These are phyloP conservation scores for Neoboletus magnificus DNA, from an alignment of 768 basidiomycete species.

Conservation along the genomic window DNA sequence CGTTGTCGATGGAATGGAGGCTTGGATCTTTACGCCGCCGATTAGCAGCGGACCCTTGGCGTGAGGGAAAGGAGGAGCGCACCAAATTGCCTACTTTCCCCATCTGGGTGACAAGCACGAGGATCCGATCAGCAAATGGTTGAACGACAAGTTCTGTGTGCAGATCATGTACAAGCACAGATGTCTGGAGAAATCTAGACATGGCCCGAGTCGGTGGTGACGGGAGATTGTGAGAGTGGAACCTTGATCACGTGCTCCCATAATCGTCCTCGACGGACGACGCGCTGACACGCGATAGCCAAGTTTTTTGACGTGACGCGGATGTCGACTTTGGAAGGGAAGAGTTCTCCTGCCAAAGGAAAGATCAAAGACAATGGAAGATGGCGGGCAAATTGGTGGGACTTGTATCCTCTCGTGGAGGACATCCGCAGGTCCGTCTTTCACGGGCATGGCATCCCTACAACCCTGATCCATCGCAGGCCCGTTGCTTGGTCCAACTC, in stretches of 20 bases:
- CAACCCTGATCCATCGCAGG: slow-evolving; percentile 35
- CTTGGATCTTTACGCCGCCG: slow-evolving; percentile 62
- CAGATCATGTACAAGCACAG: slow-evolving; percentile 50
- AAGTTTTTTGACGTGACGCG: background rate
- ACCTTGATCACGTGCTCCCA: slow-evolving; percentile 3
- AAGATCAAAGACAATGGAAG: slow-evolving; percentile 49
- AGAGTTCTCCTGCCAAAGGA: slow-evolving; percentile 46
- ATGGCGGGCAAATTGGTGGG: slow-evolving; percentile 75
- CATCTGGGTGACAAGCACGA: slow-evolving; percentile 88
- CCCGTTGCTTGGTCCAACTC: slow-evolving; percentile 70
- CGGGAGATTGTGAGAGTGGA: background rate
- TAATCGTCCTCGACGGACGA: background rate
- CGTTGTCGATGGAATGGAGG: slow-evolving; percentile 62
- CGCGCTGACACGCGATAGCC: background rate
- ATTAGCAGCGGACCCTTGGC: slow-evolving; percentile 6
- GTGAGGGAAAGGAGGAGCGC: slow-evolving; percentile 15
- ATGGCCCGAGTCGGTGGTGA: slow-evolving; percentile 8
- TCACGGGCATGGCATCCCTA: background rate
- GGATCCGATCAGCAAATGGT: slow-evolving; percentile 69
- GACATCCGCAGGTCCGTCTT: slow-evolving; percentile 42
- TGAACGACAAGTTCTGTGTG: slow-evolving; percentile 78
- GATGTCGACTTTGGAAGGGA: slow-evolving; percentile 26
- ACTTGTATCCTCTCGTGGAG: slow-evolving; percentile 61
- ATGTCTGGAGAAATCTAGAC: slow-evolving; percentile 39
- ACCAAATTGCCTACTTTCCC: slow-evolving; percentile 90